phyloP scores from a whole-genome alignment of 2,329 filamentous ascomycete species.

The Aspergillus fumigatus region DNA sequence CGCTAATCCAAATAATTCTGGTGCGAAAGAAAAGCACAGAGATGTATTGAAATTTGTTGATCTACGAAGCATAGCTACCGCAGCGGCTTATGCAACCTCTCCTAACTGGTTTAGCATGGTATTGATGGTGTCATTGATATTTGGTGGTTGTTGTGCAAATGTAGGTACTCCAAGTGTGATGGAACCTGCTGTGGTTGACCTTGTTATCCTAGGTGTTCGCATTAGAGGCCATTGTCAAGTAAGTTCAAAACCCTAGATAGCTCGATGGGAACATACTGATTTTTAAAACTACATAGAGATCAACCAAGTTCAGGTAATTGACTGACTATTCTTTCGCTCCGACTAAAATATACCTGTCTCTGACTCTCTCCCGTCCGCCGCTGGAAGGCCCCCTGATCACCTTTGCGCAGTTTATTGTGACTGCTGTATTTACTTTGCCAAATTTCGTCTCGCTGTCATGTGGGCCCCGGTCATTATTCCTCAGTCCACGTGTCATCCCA shows the following conservation, averaged over 20 bases:
- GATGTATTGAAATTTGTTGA: not conserved
- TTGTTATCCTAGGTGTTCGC: constrained; percentile 69
- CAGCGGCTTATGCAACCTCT: constrained; percentile 35
- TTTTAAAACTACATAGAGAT: constrained; percentile 51
- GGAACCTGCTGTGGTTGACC: constrained; percentile 19
- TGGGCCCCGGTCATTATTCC: constrained; percentile 62
- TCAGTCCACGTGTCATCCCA: constrained; percentile 75
- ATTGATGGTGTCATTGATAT: constrained; percentile 77
- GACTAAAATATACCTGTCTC: not conserved
- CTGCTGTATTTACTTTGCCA: constrained; percentile 71
- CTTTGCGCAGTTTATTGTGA: constrained; percentile 84
- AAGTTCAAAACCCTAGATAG: constrained; percentile 37
- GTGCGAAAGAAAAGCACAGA: not conserved
- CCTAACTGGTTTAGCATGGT: constrained; percentile 60
- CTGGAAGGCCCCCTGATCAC: constrained; percentile 71
- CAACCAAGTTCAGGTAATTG: constrained; percentile 73
- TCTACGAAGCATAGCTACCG: constrained; percentile 19
- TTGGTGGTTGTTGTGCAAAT: constrained; percentile 93
- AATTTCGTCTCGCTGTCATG: constrained; percentile 64
- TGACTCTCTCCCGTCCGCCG: not conserved
- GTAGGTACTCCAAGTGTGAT: constrained; percentile 47
- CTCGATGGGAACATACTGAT: constrained; percentile 9
- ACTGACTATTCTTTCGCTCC: not conserved
- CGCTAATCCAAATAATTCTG: not conserved
- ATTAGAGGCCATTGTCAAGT: constrained; percentile 92